Percentiles rank a stretch among this genome's conserved stretches.
Conservation (phyloP, 768 basidiomycete genomes). For the Podaxis sp. region DNA sequence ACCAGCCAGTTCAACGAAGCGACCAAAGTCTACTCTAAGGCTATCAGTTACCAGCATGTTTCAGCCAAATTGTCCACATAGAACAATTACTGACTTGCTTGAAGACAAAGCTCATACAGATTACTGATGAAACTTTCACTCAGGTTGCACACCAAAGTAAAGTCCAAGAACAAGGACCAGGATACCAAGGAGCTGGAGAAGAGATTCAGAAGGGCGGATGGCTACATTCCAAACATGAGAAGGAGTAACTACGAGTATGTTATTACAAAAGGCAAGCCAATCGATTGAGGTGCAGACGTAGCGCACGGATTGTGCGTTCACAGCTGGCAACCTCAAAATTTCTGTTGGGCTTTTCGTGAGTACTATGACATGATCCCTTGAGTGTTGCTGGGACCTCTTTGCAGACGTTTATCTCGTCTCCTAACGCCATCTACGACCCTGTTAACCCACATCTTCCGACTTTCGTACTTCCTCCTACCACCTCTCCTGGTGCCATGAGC, state of each 20-base stretch:
- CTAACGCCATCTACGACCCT: slow-evolving; percentile 64
- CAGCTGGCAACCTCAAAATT: slow-evolving; percentile 78
- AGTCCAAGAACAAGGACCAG: slow-evolving; percentile 45
- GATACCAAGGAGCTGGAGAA: slow-evolving; percentile 54
- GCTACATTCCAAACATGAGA: slow-evolving; percentile 61
- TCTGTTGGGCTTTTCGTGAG: slow-evolving; percentile 81
- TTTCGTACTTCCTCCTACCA: slow-evolving; percentile 80
- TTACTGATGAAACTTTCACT: slow-evolving; percentile 69
- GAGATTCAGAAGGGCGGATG: slow-evolving; percentile 61
- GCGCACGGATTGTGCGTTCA: slow-evolving; percentile 76
- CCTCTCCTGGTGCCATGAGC: slow-evolving; percentile 57
- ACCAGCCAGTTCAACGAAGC: slow-evolving; percentile 82
- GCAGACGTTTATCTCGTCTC: slow-evolving; percentile 76
- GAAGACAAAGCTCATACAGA: slow-evolving; percentile 81
- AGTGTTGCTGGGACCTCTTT: slow-evolving; percentile 6
- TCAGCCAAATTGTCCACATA: neutral
- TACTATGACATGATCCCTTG: slow-evolving; percentile 14
- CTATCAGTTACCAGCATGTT: slow-evolving; percentile 80
- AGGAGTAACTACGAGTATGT: too few relatives aligned
- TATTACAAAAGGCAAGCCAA: slow-evolving; percentile 73
- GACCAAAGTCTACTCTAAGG: slow-evolving; percentile 76
- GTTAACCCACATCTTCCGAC: slow-evolving; percentile 73
- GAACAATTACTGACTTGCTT: neutral
- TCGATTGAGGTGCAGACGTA: slow-evolving; percentile 64
- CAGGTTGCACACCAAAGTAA: slow-evolving; percentile 53